Conservation (phyloP, 78 protist genomes). For the Polysphondylium violaceum region DNA sequence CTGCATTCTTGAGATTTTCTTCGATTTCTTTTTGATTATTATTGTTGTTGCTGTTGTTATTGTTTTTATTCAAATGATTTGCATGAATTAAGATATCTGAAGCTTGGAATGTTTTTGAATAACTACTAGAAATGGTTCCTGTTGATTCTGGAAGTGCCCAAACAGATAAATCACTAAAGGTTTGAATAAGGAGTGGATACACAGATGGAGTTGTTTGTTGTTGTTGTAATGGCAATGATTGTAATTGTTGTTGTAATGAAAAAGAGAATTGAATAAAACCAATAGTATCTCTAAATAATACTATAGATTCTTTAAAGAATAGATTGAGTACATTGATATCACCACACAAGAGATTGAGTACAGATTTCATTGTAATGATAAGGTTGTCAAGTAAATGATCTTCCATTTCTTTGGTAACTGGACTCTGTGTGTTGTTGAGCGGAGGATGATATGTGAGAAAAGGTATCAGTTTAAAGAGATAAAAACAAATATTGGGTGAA, state of each 20-base stretch:
- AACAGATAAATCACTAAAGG: slow-evolving; percentile 28
- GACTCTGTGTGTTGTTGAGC: background rate
- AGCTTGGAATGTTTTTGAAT: slow-evolving; percentile 19
- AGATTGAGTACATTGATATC: slow-evolving; percentile 1
- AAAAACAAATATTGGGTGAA: slow-evolving; percentile 13
- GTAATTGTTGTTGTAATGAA: background rate
- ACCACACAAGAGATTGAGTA: background rate
- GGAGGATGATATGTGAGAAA: slow-evolving; percentile 31
- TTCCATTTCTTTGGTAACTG: background rate
- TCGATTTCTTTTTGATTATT: background rate
- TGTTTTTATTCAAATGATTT: background rate
- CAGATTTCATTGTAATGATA: background rate
- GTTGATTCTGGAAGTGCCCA: background rate
- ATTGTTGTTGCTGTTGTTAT: background rate
- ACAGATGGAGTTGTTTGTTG: background rate
- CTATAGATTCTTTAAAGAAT: slow-evolving; percentile 37
- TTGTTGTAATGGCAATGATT: background rate
- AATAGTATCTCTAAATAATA: slow-evolving; percentile 16
- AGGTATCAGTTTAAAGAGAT: slow-evolving; percentile 60
- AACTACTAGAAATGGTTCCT: background rate
- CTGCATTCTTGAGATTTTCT: background rate
- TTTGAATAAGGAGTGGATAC: slow-evolving; percentile 28
- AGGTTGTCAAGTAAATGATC: slow-evolving; percentile 16
- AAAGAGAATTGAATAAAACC: background rate
- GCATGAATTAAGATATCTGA: slow-evolving; percentile 7